Percentiles rank a stretch among this genome's conserved stretches.
Conservation (phyloP, 257 asterid species). For the Gentiana straminea region DNA sequence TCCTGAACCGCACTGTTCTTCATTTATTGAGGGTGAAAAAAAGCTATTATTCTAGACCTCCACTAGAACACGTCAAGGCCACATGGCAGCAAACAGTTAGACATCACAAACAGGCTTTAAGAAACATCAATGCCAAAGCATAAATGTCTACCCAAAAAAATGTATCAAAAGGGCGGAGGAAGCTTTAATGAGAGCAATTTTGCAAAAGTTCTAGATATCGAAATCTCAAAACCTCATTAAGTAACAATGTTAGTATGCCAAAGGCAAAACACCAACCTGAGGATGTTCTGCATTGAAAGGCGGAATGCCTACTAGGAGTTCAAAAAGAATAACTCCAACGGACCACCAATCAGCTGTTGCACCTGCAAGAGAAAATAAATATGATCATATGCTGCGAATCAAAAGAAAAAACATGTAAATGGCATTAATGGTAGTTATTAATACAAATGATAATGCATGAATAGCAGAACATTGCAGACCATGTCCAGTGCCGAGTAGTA, state of each 20-base stretch:
- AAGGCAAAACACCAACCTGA: constrained; percentile 34
- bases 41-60: too few relatives aligned
- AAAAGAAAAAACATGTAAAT: not conserved
- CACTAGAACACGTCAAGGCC: too few relatives aligned
- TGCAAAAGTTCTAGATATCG: too few relatives aligned
- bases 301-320: constrained; percentile 81
- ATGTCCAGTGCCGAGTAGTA: constrained; percentile 99
- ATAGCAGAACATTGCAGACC: constrained; percentile 37
- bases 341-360: constrained; percentile 99
- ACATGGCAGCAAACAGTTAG: too few relatives aligned
- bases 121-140: too few relatives aligned
- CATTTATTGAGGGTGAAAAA: too few relatives aligned
- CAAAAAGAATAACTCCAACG: constrained; percentile 80
- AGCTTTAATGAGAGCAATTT: too few relatives aligned
- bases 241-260: not conserved
- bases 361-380: constrained; percentile 28
- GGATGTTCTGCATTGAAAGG: constrained; percentile 90
- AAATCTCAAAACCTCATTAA: not conserved
- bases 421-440: constrained; percentile 1
- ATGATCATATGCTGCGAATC: not conserved
- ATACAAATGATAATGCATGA: constrained; percentile 5
- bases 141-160: too few relatives aligned
- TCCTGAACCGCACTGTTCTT: too few relatives aligned
- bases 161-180: too few relatives aligned
- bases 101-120: too few relatives aligned